These are phyloP conservation scores for Isatis tinctoria DNA, from an alignment of 345 rosid genomes.

Conservation along the genomic window DNA sequence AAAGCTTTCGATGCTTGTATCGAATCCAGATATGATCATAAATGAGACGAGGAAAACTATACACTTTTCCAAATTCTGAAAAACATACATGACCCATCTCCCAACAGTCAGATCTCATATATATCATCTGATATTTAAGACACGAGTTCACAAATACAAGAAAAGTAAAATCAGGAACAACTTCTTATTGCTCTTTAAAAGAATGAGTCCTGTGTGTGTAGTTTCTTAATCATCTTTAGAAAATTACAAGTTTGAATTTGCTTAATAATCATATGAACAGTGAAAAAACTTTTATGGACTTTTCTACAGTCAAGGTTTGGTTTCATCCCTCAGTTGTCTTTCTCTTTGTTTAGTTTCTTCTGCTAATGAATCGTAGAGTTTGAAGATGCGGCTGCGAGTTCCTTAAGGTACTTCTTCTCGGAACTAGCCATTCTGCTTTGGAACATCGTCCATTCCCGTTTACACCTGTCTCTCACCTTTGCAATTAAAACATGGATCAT, in stretches of 20 bases:
- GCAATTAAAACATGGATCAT: constrained; percentile 16
- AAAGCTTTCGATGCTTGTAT: neutral
- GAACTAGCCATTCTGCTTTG: constrained; percentile 59
- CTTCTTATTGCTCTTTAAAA: neutral
- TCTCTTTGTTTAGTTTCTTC: constrained; percentile 7
- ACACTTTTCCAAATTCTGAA: neutral
- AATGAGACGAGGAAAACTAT: neutral
- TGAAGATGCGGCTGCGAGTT: constrained; percentile 28
- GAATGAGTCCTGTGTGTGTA: neutral
- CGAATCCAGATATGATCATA: neutral
- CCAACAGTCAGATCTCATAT: neutral
- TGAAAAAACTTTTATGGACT: neutral
- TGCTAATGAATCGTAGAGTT: constrained; percentile 36
- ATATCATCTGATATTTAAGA: neutral
- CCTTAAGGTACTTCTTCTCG: constrained; percentile 51
- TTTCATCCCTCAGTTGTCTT: neutral
- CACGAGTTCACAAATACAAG: neutral
- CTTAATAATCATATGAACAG: constrained; percentile 9
- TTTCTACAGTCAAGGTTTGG: neutral
- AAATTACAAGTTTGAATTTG: constrained; percentile 3
- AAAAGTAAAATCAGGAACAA: neutral
- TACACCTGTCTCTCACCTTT: constrained; percentile 96
- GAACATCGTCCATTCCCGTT: constrained; percentile 81
- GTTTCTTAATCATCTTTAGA: constrained; percentile 5
- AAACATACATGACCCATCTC: neutral